Evolutionary conservation across 805 yeast genomes (phyloP).

Genomic region (Metschnikowia amazonensis): DNA sequence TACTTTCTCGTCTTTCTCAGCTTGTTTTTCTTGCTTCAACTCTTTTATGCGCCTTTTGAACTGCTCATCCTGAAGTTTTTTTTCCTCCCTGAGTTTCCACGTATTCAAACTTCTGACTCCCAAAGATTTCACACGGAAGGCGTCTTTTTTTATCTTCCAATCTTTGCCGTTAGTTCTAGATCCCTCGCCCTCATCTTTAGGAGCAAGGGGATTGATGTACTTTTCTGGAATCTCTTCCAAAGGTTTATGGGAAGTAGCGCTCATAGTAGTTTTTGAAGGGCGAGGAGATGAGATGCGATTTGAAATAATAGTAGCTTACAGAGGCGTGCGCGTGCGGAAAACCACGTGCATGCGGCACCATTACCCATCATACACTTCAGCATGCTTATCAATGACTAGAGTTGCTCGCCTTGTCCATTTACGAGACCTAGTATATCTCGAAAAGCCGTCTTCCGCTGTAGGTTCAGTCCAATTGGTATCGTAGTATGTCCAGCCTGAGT

Average conservation of each 20-base stretch:
- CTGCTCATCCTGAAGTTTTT: conserved; percentile 61
- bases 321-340: conserved; percentile 4
- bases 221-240: conserved; percentile 34
- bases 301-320: background rate
- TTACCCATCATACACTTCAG: conserved; percentile 11
- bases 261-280: conserved; percentile 22
- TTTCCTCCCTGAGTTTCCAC: conserved; percentile 66
- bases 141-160: conserved; percentile 68
- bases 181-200: conserved; percentile 43
- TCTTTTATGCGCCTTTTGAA: conserved; percentile 66
- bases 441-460: conserved; percentile 40
- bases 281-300: conserved; percentile 8
- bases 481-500: conserved; percentile 53
- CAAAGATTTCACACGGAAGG: conserved; percentile 58
- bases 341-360: background rate
- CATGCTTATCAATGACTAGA: conserved; percentile 22
- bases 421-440: conserved; percentile 50
- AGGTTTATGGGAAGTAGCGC: conserved; percentile 26
- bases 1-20: conserved; percentile 49
- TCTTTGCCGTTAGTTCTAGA: conserved; percentile 59
- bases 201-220: conserved; percentile 31
- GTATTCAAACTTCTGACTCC: conserved; percentile 51
- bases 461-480: conserved; percentile 50
- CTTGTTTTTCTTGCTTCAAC: conserved; percentile 74
- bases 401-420: conserved; percentile 49